Conservation (phyloP, 179 eudicot species). For the Beta corolliflora region DNA sequence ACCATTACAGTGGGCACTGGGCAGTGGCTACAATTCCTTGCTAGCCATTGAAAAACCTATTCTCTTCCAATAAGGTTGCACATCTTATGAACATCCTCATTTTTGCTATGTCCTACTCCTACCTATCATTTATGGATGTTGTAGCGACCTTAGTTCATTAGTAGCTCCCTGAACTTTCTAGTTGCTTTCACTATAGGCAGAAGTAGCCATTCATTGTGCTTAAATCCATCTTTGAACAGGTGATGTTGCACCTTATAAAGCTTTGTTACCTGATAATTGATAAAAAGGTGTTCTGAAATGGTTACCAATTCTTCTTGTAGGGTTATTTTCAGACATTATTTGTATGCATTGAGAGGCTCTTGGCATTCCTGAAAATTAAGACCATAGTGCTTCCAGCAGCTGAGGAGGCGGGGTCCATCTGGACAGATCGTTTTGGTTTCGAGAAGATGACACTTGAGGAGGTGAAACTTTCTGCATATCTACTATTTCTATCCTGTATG, state of each 20-base stretch:
- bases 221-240: background rate
- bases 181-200: background rate
- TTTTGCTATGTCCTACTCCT: background rate
- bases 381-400: constrained; percentile 87
- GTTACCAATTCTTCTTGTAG: constrained; percentile 34
- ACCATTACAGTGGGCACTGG: too few species aligned
- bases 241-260: background rate
- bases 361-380: constrained; percentile 59
- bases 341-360: constrained; percentile 68
- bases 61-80: background rate
- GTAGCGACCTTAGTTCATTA: background rate
- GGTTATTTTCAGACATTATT: constrained; percentile 84
- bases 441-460: constrained; percentile 55
- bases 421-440: constrained; percentile 81
- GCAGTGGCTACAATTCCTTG: too few species aligned
- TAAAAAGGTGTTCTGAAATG: background rate
- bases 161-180: background rate
- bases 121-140: background rate
- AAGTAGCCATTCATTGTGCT: background rate
- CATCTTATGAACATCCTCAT: background rate
- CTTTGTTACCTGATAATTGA: background rate
- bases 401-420: constrained; percentile 73
- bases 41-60: too few species aligned
- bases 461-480: constrained; percentile 32
- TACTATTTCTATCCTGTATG: background rate